These are phyloP conservation scores for Puccinia triticina DNA, from an alignment of 1,284 basidiomycete genomes.

Conservation along the genomic window DNA sequence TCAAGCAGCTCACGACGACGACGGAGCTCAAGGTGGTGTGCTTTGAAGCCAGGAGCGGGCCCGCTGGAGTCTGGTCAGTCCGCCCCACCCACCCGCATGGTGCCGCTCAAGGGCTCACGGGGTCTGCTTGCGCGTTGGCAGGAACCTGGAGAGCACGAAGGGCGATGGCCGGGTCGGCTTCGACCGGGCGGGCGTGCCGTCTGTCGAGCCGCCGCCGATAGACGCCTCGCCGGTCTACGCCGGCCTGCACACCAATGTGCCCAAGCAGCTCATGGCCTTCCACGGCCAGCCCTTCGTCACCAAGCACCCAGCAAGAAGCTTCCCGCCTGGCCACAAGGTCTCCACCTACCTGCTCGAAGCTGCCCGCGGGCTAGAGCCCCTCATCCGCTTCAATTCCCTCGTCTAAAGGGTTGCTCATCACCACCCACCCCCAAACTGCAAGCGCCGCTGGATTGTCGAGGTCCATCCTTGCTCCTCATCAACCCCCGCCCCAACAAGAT, in stretches of 20 bases:
- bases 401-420: conserved; percentile 52
- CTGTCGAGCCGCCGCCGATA: conserved; percentile 11
- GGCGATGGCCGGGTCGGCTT: conserved; percentile 54
- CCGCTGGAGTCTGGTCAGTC: conserved; percentile 37
- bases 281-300: conserved; percentile 54
- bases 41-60: conserved; percentile 18
- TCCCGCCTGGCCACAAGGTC: conserved; percentile 56
- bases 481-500: too few species aligned
- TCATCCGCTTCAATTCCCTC: conserved; percentile 53
- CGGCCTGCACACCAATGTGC: conserved; percentile 59
- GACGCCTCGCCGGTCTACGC: conserved; percentile 57
- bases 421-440: too few species aligned
- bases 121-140: neutral
- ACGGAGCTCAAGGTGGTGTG: conserved; percentile 27
- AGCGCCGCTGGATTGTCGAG: too few species aligned
- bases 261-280: conserved; percentile 58
- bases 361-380: conserved; percentile 1
- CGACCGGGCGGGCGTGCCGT: conserved; percentile 51
- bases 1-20: conserved; percentile 25
- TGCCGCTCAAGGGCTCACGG: neutral
- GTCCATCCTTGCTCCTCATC: too few species aligned
- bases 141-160: conserved; percentile 52
- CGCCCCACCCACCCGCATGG: neutral
- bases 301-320: conserved; percentile 1
- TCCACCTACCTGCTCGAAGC: conserved; percentile 54